Percentiles rank a stretch among this genome's conserved stretches.
Conservation (phyloP, 1,284 basidiomycete genomes). For the Fomes fomentarius region DNA sequence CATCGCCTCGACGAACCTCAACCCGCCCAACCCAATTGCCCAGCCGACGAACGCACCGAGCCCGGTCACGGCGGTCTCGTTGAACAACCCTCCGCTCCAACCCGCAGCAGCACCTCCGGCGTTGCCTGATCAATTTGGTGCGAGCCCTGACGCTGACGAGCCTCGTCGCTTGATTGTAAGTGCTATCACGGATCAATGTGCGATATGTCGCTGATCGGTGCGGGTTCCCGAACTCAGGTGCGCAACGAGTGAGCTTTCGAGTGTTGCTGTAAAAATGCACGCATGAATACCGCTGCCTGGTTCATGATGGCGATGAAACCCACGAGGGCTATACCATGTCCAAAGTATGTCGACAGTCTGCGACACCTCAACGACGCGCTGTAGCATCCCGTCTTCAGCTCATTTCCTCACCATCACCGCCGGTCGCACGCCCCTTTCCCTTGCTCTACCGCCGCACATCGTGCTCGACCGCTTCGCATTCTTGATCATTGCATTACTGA, state of each 20-base stretch:
- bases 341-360: slow-evolving; percentile 11
- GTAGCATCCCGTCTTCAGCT: background rate
- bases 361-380: background rate
- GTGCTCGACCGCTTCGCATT: slow-evolving; percentile 13
- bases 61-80: slow-evolving; percentile 19
- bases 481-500: background rate
- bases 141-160: slow-evolving; percentile 7
- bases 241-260: slow-evolving; percentile 27
- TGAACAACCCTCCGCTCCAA: slow-evolving; percentile 22
- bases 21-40: slow-evolving; percentile 9
- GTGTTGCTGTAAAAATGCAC: too few species aligned
- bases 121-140: slow-evolving; percentile 32
- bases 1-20: too few species aligned
- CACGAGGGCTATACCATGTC: slow-evolving; percentile 2
- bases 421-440: too few species aligned
- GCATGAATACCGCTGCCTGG: background rate
- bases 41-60: slow-evolving; percentile 10
- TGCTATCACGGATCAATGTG: background rate
- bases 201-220: too few species aligned
- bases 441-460: background rate
- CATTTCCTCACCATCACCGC: background rate
- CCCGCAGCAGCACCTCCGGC: slow-evolving; percentile 16
- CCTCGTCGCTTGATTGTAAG: slow-evolving; percentile 28
- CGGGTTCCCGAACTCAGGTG: too few species aligned
- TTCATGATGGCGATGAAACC: background rate